Evolutionary conservation across 805 yeast species (phyloP), one percentile per base, ranked within the genome.

Genomic region (Lipomyces starkeyi): DNA sequence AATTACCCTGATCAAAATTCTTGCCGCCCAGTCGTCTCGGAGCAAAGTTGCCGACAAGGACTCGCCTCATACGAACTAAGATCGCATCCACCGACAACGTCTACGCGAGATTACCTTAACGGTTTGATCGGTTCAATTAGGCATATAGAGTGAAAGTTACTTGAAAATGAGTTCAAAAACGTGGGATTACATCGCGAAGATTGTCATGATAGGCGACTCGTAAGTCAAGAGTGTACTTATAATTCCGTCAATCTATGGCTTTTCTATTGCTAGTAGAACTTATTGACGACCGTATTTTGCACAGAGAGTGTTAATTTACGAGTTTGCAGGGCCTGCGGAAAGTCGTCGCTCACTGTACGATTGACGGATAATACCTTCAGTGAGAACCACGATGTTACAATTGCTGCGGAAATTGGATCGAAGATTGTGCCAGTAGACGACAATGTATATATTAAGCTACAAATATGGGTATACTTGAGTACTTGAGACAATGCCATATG

Each of bases 121-220:
- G 6, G 8, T 43, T 43, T 43, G 40, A 17, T 43, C 49, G 22
- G 49, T 43, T 43, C 49, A 43, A 5, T 43, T 43, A 8, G 49
- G 7, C 40, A 37, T 11, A 37, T 37, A 37, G 40, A 37, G 40
- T 37, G 14, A 5, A 37, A 37, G 59, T 4, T 57, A 43, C 20
- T 43, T 43, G 8, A 37, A 20, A 2, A 69, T 70, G 73, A 66
- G 66, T 53, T 69, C 72, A 32, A 69, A 68, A 34, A 69, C 71
- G 22, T 77, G 79, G 79, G 78, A 77, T 63, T 77, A 74, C 62
- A 77, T 77, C 37, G 79, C 79, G 34, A 76, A 76, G 66, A 74
- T 76, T 49, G 78, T 78, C 58, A 78, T 78, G 80, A 76, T 78
- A 17, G 80, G 80, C 8, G 80, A 78, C 61, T 78, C 80, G 78